These are phyloP conservation scores for Beauveria australis DNA, from an alignment of 2,329 filamentous ascomycete species.

Conservation along the genomic window DNA sequence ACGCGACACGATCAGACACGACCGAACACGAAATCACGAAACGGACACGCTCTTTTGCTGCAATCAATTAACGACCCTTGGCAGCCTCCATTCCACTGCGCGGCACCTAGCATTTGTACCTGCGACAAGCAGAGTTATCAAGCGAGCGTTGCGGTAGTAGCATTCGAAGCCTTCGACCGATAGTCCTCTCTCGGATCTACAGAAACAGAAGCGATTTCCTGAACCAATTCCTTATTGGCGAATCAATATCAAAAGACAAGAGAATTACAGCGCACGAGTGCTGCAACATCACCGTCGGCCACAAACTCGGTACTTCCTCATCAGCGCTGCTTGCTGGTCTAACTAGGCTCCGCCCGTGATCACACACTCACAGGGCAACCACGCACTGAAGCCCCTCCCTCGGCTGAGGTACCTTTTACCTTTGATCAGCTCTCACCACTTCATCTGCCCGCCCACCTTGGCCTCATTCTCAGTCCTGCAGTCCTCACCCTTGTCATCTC, in stretches of 20 bases:
- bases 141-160: not conserved
- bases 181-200: too few relatives aligned
- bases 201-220: not conserved
- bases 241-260: not conserved
- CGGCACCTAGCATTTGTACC: not conserved
- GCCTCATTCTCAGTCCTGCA: slow-evolving; percentile 3
- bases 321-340: not conserved
- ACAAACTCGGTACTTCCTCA: not conserved
- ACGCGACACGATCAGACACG: slow-evolving; percentile 19
- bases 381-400: not conserved
- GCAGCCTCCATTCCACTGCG: slow-evolving; percentile 9
- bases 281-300: not conserved
- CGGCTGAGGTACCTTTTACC: not conserved
- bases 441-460: not conserved
- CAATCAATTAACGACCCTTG: slow-evolving; percentile 15
- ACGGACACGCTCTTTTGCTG: slow-evolving; percentile 30
- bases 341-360: not conserved
- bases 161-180: not conserved
- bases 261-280: not conserved
- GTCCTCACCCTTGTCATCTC: not conserved
- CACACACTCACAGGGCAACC: not conserved
- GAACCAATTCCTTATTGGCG: not conserved
- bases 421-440: not conserved
- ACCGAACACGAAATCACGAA: slow-evolving; percentile 33
- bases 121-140: not conserved